These are phyloP conservation scores for Periconia sp. DNA, from an alignment of 2,329 filamentous ascomycete species.

Conservation along the genomic window DNA sequence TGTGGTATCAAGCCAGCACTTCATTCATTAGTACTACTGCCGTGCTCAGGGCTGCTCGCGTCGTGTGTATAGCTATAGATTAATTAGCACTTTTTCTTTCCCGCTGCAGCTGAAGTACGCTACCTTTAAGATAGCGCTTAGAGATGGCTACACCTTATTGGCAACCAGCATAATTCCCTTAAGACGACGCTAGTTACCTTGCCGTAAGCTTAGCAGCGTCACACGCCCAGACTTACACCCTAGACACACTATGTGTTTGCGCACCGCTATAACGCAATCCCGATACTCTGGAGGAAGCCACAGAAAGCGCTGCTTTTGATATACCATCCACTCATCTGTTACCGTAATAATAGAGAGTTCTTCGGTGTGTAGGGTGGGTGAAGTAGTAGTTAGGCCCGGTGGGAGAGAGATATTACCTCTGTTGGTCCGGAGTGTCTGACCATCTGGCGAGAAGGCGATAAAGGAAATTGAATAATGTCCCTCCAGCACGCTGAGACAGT, in stretches of 20 bases:
- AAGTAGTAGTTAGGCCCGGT: neutral
- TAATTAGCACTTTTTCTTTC: too few relatives aligned
- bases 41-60: too few relatives aligned
- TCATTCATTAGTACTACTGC: too few relatives aligned
- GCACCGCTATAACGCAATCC: neutral
- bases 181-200: neutral
- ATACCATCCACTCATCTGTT: conserved; percentile 3
- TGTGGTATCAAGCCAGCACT: too few relatives aligned
- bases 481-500: too few relatives aligned
- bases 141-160: too few relatives aligned
- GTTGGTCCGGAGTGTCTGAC: conserved; percentile 6
- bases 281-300: conserved; percentile 11
- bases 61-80: too few relatives aligned
- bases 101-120: too few relatives aligned
- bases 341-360: conserved; percentile 2
- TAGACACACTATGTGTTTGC: conserved; percentile 5
- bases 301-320: conserved; percentile 3
- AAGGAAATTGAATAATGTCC: too few relatives aligned
- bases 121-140: too few relatives aligned
- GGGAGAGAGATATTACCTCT: conserved; percentile 4
- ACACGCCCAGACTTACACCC: conserved; percentile 3
- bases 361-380: conserved; percentile 1
- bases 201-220: conserved; percentile 4
- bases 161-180: too few relatives aligned
- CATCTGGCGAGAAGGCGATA: conserved; percentile 11